A percentile compares a stretch with the other conserved stretches of the same genome.
phyloP scores from a whole-genome alignment of 495 filamentous ascomycete species.

The Penicillium simplicissimum region DNA sequence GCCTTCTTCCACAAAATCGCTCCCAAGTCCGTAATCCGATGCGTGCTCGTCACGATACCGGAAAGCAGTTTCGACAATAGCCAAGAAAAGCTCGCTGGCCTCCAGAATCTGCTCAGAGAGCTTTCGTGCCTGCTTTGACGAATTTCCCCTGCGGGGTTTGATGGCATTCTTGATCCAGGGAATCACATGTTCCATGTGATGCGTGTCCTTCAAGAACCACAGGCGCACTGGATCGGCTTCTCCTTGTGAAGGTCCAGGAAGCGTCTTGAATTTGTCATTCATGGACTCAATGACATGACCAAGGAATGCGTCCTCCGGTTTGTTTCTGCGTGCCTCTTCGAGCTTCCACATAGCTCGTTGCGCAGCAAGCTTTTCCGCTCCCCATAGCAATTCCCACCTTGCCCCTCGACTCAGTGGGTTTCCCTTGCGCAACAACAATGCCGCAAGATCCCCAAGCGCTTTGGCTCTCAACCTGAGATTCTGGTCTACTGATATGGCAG shows the following conservation, averaged over 20 bases:
- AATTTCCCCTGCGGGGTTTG: slow-evolving; percentile 52
- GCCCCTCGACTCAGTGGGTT: slow-evolving; percentile 58
- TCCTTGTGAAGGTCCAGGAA: slow-evolving; percentile 50
- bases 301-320: slow-evolving; percentile 55
- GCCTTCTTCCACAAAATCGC: slow-evolving; percentile 66
- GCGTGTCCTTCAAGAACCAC: slow-evolving; percentile 80
- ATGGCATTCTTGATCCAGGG: slow-evolving; percentile 74
- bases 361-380: slow-evolving; percentile 85
- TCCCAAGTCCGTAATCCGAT: slow-evolving; percentile 66
- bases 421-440: slow-evolving; percentile 58
- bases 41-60: slow-evolving; percentile 69
- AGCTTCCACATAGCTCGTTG: slow-evolving; percentile 79
- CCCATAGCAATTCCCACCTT: slow-evolving; percentile 82
- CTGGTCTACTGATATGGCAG: slow-evolving; percentile 73
- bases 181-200: slow-evolving; percentile 70
- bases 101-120: slow-evolving; percentile 64
- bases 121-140: slow-evolving; percentile 33
- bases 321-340: slow-evolving; percentile 61
- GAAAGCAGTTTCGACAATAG: slow-evolving; percentile 70
- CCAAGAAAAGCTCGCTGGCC: slow-evolving; percentile 75
- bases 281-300: slow-evolving; percentile 68
- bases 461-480: slow-evolving; percentile 70
- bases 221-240: slow-evolving; percentile 73
- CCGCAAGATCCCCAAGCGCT: slow-evolving; percentile 70
- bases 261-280: slow-evolving; percentile 66